Percentiles rank a stretch among this genome's conserved stretches.
phyloP scores from a whole-genome alignment of 306 rosid genomes.

The Prosopis cineraria region DNA sequence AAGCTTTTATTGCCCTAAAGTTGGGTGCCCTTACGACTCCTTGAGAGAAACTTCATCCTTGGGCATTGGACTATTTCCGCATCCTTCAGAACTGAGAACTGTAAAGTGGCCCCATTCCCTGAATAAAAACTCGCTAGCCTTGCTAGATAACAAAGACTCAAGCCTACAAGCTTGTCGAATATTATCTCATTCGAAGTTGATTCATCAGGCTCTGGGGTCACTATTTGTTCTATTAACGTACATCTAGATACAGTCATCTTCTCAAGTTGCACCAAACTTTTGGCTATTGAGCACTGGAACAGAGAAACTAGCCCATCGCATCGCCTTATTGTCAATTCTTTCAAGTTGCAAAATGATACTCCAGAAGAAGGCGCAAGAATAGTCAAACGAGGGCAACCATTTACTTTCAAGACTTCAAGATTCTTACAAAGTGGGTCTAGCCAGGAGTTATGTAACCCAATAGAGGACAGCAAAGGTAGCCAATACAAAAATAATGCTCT shows the following conservation, averaged over 20 bases:
- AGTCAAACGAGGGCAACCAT: not conserved
- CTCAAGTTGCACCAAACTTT: constrained; percentile 26
- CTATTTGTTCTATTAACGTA: not conserved
- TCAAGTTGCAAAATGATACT: constrained; percentile 3
- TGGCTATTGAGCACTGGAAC: constrained; percentile 27
- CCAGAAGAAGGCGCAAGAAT: not conserved
- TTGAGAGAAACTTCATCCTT: not conserved
- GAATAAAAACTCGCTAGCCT: not conserved
- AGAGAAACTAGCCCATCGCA: constrained; percentile 23
- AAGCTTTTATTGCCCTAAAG: not conserved
- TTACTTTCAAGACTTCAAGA: not conserved
- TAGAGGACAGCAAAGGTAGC: not conserved
- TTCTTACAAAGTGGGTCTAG: not conserved
- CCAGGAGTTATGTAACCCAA: not conserved
- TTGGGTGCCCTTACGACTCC: not conserved
- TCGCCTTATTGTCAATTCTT: not conserved
- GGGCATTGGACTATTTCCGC: not conserved
- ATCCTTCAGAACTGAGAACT: not conserved
- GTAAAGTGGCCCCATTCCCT: not conserved
- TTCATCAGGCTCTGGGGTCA: not conserved
- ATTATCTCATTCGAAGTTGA: not conserved
- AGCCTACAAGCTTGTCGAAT: not conserved
- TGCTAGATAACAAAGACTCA: not conserved
- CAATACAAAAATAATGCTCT: not conserved
- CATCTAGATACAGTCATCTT: not conserved